Evolutionary conservation across 805 yeast species (phyloP).

Genomic region (Yarrowia deformans): DNA sequence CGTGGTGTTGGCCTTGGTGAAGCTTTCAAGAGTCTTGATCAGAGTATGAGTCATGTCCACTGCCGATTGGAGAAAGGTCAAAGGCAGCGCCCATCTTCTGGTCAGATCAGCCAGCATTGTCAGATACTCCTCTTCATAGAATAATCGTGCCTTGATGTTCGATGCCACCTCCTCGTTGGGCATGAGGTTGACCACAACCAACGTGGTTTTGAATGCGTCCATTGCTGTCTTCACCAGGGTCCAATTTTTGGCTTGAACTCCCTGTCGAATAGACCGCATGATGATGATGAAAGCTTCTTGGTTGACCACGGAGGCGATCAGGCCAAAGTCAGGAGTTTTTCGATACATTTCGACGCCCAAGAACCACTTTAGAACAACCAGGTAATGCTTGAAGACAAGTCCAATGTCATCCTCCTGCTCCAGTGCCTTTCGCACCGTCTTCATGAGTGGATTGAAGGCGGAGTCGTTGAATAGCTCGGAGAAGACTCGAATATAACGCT

Average conservation of each 20-base stretch:
- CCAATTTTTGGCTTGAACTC: conserved; percentile 55
- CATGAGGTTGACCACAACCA: conserved; percentile 57
- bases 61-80: conserved; percentile 64
- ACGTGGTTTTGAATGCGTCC: conserved; percentile 68
- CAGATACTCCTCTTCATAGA: conserved; percentile 68
- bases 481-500: background rate
- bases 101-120: conserved; percentile 66
- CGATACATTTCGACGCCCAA: conserved; percentile 60
- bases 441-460: conserved; percentile 54
- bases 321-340: conserved; percentile 47
- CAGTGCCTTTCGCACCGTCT: conserved; percentile 58
- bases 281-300: conserved; percentile 67
- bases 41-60: conserved; percentile 71
- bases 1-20: conserved; percentile 63
- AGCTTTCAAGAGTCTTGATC: conserved; percentile 70
- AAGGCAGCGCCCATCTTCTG: conserved; percentile 67
- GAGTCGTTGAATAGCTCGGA: conserved; percentile 22
- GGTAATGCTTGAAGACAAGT: conserved; percentile 55
- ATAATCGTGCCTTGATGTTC: conserved; percentile 70
- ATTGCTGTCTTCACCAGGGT: conserved; percentile 73
- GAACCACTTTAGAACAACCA: conserved; percentile 76
- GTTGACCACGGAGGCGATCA: conserved; percentile 58
- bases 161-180: conserved; percentile 61
- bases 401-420: conserved; percentile 51
- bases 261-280: conserved; percentile 53